Base-by-base conservation (phyloP, 176 grass and related monocot species). In the Cenchrus fungigraminus region DNA sequence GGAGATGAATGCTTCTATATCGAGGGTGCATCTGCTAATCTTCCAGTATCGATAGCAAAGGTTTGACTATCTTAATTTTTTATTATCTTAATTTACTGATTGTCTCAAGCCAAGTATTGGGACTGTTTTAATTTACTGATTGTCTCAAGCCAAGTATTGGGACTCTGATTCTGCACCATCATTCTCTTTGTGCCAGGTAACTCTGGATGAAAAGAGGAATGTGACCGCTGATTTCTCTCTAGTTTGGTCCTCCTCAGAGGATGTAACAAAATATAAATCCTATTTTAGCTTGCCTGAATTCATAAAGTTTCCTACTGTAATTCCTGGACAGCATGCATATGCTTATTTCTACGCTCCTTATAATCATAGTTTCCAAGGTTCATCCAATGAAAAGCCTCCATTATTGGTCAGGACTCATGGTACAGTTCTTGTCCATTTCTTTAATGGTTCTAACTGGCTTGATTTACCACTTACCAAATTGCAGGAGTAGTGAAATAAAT, bases 261-360 rank as follows among this genome's bases (percentile, higher is more conserved):
- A 93, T 90, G 78, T 88, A 73, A 61, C 43, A 46, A 85, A 93
- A 91, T 91, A 93, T 82, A 46, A 83, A 43, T 60, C 82, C 15
- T 93, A 95, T 85, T 88, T 95, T 79, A 91, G 95, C 85, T 86
- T 87, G 50, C 95, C 95, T 82, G 92, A 98, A 87, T 75, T 98
- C 61, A 80, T 95, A 43, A 87, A 95, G 56, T 95, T 98, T 82
- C 89, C 95, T 72, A 95, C 92, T 68, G 85, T 87, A 82, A 63
- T 87, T 19, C 71, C 89, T 64, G 89, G 87, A 51, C 91, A 91
- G 49, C 83, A 82, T 90, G 92, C 92, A 78, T 95, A 98, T 88
- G 92, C 95, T 79, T 98, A 98, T 82, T 95, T 95, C 86, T 98
- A 98, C 72, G 79, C 91, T 63, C 95, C 92, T 16, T 60, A 74